Conservation (phyloP, 2,329 filamentous ascomycete genomes). For the Fusarium tuaranense region DNA sequence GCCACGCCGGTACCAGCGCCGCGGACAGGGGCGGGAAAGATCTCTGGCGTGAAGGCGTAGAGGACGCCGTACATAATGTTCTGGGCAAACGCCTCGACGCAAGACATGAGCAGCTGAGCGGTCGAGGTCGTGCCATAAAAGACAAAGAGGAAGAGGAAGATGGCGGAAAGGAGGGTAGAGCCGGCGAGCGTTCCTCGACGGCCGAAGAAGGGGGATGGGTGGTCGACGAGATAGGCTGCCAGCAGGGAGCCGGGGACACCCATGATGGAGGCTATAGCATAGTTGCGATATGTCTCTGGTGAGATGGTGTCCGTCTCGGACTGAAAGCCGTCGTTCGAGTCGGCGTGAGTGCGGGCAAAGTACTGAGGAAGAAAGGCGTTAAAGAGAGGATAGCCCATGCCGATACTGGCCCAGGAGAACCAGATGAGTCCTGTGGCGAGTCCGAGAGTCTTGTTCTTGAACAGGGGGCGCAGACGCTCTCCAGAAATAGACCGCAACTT, state of each 20-base stretch:
- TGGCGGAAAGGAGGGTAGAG: conserved; percentile 74
- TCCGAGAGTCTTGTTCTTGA: conserved; percentile 64
- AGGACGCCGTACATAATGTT: conserved; percentile 84
- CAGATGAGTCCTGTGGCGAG: conserved; percentile 70
- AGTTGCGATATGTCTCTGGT: conserved; percentile 77
- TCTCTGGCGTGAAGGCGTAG: conserved; percentile 82
- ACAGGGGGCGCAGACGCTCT: conserved; percentile 75
- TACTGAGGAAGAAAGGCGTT: conserved; percentile 93
- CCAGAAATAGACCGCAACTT: conserved; percentile 75
- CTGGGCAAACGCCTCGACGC: conserved; percentile 77
- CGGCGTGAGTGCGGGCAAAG: conserved; percentile 68
- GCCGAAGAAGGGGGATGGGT: conserved; percentile 71
- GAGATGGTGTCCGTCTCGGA: conserved; percentile 54
- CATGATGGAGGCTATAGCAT: conserved; percentile 81
- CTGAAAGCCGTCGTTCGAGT: conserved; percentile 40
- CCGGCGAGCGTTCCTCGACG: conserved; percentile 78
- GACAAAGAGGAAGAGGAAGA: conserved; percentile 77
- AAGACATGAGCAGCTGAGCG: conserved; percentile 74
- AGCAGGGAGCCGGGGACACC: conserved; percentile 83
- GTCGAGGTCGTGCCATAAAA: conserved; percentile 66
- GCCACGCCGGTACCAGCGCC: conserved; percentile 80
- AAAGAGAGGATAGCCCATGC: conserved; percentile 89
- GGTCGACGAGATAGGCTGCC: conserved; percentile 78
- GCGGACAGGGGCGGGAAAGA: conserved; percentile 78
- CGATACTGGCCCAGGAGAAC: conserved; percentile 86